Evolutionary conservation across 129 eudicot species (phyloP), one percentile per base, ranked within the genome.

Genomic region (Scalesia atractyloides): DNA sequence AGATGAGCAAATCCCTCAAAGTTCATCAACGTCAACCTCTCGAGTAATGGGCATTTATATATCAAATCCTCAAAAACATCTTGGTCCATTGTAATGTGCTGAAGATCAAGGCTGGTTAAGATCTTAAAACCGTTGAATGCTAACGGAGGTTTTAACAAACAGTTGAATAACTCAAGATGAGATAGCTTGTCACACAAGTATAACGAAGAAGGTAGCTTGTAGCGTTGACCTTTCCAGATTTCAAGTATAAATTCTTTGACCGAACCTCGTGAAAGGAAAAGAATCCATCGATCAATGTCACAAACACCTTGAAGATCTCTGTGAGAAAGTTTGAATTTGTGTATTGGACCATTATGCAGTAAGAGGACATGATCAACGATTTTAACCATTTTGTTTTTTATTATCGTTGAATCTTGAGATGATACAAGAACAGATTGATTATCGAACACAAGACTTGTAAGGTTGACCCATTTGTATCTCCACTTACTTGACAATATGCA

Each of bases 221-320:
- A 92, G 7, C 95, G 94, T 69, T 85, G 91, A 26, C 91, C 95
- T 81, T 89, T 87, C 96, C 96, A 92, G 37, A 89, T 92, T 64
- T 92, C 98, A 15, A 92, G 90, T 14, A 87, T 72, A 58, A 92
- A 84, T 72, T 92, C 95, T 61, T 84, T 83, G 19, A 87, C 82
- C 3, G 86, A 74, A 15, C 89, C 89, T 56, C 98, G 85, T 68
- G 98, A 92, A 26, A 92, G 91, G 61, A 73, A 84, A 36, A 86
- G 92, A 61, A 92, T 89, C 98, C 98, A 92, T 73, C 96, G 69
- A 63, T 92, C 98, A n/a, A 92, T 89, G 69, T 92, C 98, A 48
- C 81, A 71, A 39, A 87, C 96, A 61, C 96, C 96, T 87, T 92
- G 95, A 48, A 92, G 95, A 58, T 88, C 96, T 36, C 86, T 81